phyloP scores from a whole-genome alignment of 768 basidiomycete genomes.

The Lactarius pseudohatsudake region DNA sequence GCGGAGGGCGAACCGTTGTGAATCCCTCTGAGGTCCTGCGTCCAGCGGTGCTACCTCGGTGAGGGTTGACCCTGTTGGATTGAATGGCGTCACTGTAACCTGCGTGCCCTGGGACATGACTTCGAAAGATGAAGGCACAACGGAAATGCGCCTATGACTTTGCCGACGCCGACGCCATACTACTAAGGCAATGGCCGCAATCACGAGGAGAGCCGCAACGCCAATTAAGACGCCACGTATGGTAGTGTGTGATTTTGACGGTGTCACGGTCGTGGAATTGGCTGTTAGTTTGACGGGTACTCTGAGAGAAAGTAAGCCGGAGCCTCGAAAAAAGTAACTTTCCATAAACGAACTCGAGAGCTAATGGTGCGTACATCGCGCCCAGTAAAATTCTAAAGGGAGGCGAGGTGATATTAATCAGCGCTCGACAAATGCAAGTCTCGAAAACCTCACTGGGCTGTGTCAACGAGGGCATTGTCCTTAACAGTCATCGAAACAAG shows the following conservation, averaged over 20 bases:
- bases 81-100: slow-evolving; percentile 5
- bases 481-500: slow-evolving; percentile 19
- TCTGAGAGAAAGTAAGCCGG: background rate
- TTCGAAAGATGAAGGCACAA: background rate
- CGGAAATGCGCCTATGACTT: background rate
- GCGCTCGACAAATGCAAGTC: background rate
- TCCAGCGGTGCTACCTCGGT: background rate
- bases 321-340: background rate
- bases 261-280: background rate
- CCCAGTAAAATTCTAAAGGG: slow-evolving; percentile 28
- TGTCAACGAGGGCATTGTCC: background rate
- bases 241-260: slow-evolving; percentile 9
- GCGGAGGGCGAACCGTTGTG: background rate
- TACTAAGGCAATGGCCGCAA: background rate
- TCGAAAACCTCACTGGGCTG: slow-evolving; percentile 7
- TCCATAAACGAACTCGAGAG: slow-evolving; percentile 25
- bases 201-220: slow-evolving; percentile 1
- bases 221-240: slow-evolving; percentile 13
- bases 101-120: background rate
- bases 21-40: background rate
- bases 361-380: slow-evolving; percentile 31
- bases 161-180: slow-evolving; percentile 13
- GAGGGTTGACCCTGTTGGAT: background rate
- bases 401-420: background rate
- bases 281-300: background rate